Percentiles rank a stretch among this genome's conserved stretches.
phyloP scores from a whole-genome alignment of 2,329 filamentous ascomycete species.

The Xylogone sp. region DNA sequence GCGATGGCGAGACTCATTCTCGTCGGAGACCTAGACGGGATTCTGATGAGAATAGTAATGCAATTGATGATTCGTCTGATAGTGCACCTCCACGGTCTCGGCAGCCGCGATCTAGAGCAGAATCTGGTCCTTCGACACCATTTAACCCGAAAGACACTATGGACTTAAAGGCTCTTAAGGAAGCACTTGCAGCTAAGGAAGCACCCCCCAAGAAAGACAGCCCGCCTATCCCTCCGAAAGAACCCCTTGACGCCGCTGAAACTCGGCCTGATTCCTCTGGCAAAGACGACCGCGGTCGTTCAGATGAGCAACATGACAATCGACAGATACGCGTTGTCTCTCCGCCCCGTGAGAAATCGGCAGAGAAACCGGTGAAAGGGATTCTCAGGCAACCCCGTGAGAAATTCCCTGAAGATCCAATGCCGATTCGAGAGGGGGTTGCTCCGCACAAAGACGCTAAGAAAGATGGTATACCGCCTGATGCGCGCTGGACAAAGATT shows the following conservation, averaged over 20 bases:
- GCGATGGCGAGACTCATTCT: too few species aligned
- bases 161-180: constrained; percentile 28
- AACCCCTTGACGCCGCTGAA: neutral
- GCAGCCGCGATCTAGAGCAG: constrained; percentile 12
- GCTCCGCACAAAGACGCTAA: constrained; percentile 89
- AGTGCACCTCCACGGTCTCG: neutral
- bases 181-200: constrained; percentile 23
- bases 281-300: neutral
- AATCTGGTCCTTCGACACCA: constrained; percentile 15
- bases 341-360: constrained; percentile 59
- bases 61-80: neutral
- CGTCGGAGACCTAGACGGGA: neutral
- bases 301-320: neutral
- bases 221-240: too few species aligned
- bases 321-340: constrained; percentile 59
- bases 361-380: constrained; percentile 70
- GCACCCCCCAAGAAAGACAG: constrained; percentile 5
- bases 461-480: constrained; percentile 69
- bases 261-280: neutral
- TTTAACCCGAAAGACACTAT: constrained; percentile 30
- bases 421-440: constrained; percentile 82
- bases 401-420: constrained; percentile 82
- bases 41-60: neutral
- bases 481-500: constrained; percentile 91
- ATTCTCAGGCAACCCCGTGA: constrained; percentile 81